Evolutionary conservation across 2,329 filamentous ascomycete genomes (phyloP).

Genomic region (Thelonectria blattea): DNA sequence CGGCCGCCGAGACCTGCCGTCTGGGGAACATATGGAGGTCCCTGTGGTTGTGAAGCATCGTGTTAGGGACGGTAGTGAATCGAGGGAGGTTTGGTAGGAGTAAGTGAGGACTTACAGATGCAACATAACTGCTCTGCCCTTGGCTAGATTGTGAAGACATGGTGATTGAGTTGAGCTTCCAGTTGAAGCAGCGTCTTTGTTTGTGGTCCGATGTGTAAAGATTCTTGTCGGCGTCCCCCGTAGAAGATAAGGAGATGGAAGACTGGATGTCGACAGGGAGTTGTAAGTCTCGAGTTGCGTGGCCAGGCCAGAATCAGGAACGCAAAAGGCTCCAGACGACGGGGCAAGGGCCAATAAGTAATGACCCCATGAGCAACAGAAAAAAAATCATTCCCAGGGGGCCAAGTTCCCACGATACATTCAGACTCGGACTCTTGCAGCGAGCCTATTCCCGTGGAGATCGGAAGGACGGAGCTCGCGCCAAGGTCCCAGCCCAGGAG

Average conservation of each 20-base stretch:
- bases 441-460: constrained; percentile 17
- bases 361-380: neutral
- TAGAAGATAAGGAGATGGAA: too few relatives aligned
- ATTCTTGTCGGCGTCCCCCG: too few relatives aligned
- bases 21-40: constrained; percentile 48
- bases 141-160: constrained; percentile 28
- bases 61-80: neutral
- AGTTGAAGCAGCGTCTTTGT: neutral
- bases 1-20: constrained; percentile 61
- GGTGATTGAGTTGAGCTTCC: neutral
- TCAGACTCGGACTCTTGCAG: neutral
- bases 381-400: too few relatives aligned
- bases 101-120: constrained; percentile 20
- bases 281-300: neutral
- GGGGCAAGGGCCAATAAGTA: neutral
- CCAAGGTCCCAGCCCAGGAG: constrained; percentile 8
- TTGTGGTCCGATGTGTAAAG: too few relatives aligned
- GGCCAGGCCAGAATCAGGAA: too few relatives aligned
- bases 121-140: constrained; percentile 2
- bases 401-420: neutral
- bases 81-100: neutral
- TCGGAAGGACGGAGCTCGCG: constrained; percentile 27
- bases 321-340: too few relatives aligned
- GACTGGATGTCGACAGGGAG: neutral
- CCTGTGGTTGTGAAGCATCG: constrained; percentile 24